Evolutionary conservation across 2,329 filamentous ascomycete genomes (phyloP).

Genomic region (Blastomyces gilchristii): DNA sequence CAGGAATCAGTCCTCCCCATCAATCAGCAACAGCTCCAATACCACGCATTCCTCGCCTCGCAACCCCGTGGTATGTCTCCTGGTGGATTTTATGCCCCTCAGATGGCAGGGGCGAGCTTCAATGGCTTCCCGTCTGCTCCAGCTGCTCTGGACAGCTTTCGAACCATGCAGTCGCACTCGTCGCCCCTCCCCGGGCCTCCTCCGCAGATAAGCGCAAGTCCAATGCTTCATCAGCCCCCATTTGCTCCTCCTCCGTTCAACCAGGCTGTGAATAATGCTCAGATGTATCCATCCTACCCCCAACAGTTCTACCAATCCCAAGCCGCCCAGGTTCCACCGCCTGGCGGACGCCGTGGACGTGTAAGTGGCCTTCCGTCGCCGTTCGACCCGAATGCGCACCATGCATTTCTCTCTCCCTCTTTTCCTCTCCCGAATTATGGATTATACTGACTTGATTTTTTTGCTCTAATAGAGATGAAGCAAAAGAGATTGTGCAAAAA

Average conservation of each 20-base stretch:
- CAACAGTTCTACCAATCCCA: slow-evolving; percentile 36
- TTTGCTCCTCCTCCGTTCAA: slow-evolving; percentile 38
- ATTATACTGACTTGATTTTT: background rate
- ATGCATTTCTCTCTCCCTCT: slow-evolving; percentile 2
- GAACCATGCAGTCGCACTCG: slow-evolving; percentile 31
- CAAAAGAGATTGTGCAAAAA: background rate
- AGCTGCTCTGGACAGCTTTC: slow-evolving; percentile 33
- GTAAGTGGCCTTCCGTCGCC: slow-evolving; percentile 31
- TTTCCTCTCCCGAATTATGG: background rate
- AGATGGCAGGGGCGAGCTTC: slow-evolving; percentile 35
- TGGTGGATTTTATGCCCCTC: slow-evolving; percentile 37
- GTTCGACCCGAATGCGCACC: background rate
- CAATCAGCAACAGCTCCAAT: slow-evolving; percentile 45
- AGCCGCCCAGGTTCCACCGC: slow-evolving; percentile 34
- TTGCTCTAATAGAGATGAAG: background rate
- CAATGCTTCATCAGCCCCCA: slow-evolving; percentile 40
- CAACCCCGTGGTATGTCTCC: slow-evolving; percentile 35
- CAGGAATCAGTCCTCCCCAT: slow-evolving; percentile 34
- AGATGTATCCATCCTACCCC: slow-evolving; percentile 43
- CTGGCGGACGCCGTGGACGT: slow-evolving; percentile 45
- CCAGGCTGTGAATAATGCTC: slow-evolving; percentile 34
- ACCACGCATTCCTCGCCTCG: slow-evolving; percentile 45
- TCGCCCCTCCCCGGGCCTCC: slow-evolving; percentile 28
- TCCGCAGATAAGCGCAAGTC: slow-evolving; percentile 29
- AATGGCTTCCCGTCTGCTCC: slow-evolving; percentile 32